These are phyloP conservation scores for Yamagishiella unicocca DNA, from an alignment of 139 green algal species.

Conservation along the genomic window DNA sequence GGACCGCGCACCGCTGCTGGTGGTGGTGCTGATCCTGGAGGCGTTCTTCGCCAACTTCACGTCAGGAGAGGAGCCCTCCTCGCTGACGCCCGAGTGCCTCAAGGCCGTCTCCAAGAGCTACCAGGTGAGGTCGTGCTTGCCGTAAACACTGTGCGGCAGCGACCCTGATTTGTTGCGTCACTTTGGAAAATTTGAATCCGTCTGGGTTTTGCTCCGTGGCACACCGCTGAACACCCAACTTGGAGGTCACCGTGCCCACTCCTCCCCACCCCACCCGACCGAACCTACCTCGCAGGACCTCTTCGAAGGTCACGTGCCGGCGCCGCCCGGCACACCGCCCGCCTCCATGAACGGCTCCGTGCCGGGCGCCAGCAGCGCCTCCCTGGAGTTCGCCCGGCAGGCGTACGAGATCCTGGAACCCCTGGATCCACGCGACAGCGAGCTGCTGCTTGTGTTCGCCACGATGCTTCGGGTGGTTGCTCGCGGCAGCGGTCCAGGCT, in stretches of 20 bases:
- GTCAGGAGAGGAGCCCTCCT: neutral
- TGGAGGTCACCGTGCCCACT: no score
- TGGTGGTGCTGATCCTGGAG: constrained; percentile 48
- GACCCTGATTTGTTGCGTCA: no score
- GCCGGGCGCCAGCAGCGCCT: neutral
- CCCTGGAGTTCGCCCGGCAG: constrained; percentile 6
- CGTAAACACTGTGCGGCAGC: no score
- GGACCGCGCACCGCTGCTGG: constrained; percentile 24
- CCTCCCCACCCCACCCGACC: no score
- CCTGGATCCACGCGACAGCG: constrained; percentile 57
- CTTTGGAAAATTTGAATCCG: no score
- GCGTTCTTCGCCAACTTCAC: constrained; percentile 58
- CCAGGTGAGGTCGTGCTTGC: constrained; percentile 16
- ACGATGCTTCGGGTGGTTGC: constrained; percentile 56
- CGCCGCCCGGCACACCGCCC: neutral
- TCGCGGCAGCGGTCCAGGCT: constrained; percentile 20
- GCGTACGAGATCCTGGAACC: constrained; percentile 42
- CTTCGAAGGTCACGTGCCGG: neutral
- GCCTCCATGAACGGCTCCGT: neutral
- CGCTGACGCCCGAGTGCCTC: constrained; percentile 20
- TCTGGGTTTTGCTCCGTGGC: no score
- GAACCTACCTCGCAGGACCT: constrained; percentile 6
- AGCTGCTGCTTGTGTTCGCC: constrained; percentile 65
- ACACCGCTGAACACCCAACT: no score
- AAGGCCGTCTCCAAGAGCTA: constrained; percentile 15